A percentile compares a stretch with the other conserved stretches of the same genome.
These are phyloP conservation scores for Maudiozyma saulgeensis DNA, from an alignment of 805 yeast genomes.

Conservation along the genomic window DNA sequence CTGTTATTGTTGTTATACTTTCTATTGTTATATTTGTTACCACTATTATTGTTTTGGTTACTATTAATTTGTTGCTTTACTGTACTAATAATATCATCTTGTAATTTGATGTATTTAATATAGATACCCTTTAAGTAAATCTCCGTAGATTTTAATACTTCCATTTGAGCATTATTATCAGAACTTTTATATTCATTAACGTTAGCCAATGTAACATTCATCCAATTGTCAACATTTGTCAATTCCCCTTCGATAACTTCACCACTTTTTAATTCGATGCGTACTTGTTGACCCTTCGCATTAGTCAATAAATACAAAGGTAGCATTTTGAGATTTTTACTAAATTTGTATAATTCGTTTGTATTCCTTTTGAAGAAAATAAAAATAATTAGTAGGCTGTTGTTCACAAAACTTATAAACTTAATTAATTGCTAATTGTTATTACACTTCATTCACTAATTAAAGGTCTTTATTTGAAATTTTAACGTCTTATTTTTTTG, in stretches of 20 bases:
- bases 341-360: too few species aligned
- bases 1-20: constrained; percentile 25
- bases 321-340: constrained; percentile 35
- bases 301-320: constrained; percentile 87
- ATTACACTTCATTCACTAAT: too few species aligned
- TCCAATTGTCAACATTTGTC: constrained; percentile 85
- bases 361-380: too few species aligned
- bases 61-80: constrained; percentile 56
- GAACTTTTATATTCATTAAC: constrained; percentile 46
- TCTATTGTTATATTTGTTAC: constrained; percentile 27
- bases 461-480: too few species aligned
- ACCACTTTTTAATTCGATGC: constrained; percentile 86
- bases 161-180: constrained; percentile 22
- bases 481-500: too few species aligned
- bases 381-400: too few species aligned
- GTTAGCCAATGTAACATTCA: constrained; percentile 79
- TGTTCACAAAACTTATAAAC: too few species aligned
- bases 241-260: constrained; percentile 80
- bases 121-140: constrained; percentile 79
- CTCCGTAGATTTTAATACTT: constrained; percentile 56
- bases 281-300: constrained; percentile 78
- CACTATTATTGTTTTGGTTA: constrained; percentile 33
- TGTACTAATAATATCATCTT: constrained; percentile 66
- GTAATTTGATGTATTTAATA: constrained; percentile 67
- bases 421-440: too few species aligned